Evolutionary conservation across 1,284 basidiomycete genomes (phyloP).

Genomic region (Ceratobasidium sp.): DNA sequence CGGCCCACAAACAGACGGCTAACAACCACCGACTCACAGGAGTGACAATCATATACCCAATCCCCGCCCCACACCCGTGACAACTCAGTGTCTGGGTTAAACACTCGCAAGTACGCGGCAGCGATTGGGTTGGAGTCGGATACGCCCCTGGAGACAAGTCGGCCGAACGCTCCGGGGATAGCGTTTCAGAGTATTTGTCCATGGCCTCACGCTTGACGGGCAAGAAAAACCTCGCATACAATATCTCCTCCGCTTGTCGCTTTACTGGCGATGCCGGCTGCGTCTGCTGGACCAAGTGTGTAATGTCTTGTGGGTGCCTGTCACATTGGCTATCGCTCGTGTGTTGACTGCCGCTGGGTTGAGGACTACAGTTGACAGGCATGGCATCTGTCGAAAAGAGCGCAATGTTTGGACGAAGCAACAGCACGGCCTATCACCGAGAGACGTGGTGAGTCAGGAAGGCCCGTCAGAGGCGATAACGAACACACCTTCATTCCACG

Average conservation of each 20-base stretch:
- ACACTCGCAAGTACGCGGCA: conserved; percentile 68
- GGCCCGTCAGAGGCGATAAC: conserved; percentile 18
- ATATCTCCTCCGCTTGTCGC: conserved; percentile 16
- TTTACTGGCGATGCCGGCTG: neutral
- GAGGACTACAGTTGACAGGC: conserved; percentile 70
- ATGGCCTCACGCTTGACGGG: conserved; percentile 18
- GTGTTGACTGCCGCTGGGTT: conserved; percentile 47
- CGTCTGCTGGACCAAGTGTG: conserved; percentile 12
- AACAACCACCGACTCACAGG: conserved; percentile 57
- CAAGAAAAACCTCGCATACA: conserved; percentile 40
- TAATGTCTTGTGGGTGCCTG: conserved; percentile 35
- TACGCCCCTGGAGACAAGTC: conserved; percentile 55
- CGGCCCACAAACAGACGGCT: conserved; percentile 36
- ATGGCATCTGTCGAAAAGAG: conserved; percentile 84
- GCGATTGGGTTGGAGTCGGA: conserved; percentile 57
- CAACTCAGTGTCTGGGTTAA: conserved; percentile 79
- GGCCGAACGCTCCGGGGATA: conserved; percentile 37
- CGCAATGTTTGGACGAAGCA: conserved; percentile 80
- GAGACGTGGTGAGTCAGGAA: neutral
- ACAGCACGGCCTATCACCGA: conserved; percentile 70
- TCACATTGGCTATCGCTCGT: conserved; percentile 2
- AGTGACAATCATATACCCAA: conserved; percentile 79
- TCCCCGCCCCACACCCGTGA: conserved; percentile 74
- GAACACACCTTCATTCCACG: conserved; percentile 78
- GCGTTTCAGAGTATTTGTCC: conserved; percentile 6